A percentile compares a stretch with the other conserved stretches of the same genome.
Evolutionary conservation across 2,329 filamentous ascomycete species (phyloP).

Genomic region (Trichoderma sp.): DNA sequence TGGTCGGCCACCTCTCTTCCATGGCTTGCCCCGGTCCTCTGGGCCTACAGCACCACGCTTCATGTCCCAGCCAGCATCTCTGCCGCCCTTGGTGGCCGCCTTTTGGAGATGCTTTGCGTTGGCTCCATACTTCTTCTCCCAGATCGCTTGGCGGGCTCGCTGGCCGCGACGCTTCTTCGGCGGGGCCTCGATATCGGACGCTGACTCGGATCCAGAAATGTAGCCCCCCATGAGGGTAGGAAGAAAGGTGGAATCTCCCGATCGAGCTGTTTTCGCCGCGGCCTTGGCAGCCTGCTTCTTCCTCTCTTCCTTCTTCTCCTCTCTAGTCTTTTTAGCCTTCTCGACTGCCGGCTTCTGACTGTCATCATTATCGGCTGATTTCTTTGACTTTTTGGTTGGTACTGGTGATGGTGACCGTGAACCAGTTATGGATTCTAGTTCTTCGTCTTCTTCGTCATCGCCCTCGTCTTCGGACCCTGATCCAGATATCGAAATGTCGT

Average conservation of each 20-base stretch:
- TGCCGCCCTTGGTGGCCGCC: constrained; percentile 32
- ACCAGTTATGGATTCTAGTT: constrained; percentile 22
- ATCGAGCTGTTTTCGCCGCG: constrained; percentile 21
- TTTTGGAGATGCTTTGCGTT: constrained; percentile 64
- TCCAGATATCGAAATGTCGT: constrained; percentile 40
- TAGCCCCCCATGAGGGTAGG: constrained; percentile 78
- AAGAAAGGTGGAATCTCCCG: constrained; percentile 59
- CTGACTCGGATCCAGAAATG: constrained; percentile 70
- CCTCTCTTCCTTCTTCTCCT: constrained; percentile 22
- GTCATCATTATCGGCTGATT: constrained; percentile 25
- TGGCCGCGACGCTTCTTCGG: constrained; percentile 67
- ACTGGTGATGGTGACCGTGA: constrained; percentile 33
- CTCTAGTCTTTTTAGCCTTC: constrained; percentile 19
- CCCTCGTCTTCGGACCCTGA: constrained; percentile 30
- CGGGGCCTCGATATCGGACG: constrained; percentile 63
- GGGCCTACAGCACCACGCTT: constrained; percentile 53
- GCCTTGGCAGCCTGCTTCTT: constrained; percentile 22
- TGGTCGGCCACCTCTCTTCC: constrained; percentile 48
- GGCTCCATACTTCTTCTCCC: constrained; percentile 75
- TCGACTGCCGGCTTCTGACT: background rate
- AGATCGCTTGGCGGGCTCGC: constrained; percentile 72
- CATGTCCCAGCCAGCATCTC: constrained; percentile 57
- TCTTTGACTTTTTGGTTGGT: constrained; percentile 35
- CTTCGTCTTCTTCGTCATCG: constrained; percentile 27
- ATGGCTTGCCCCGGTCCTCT: constrained; percentile 43